Base-by-base conservation (phyloP, 805 yeast genomes). In the Wickerhamiella musiphila region DNA sequence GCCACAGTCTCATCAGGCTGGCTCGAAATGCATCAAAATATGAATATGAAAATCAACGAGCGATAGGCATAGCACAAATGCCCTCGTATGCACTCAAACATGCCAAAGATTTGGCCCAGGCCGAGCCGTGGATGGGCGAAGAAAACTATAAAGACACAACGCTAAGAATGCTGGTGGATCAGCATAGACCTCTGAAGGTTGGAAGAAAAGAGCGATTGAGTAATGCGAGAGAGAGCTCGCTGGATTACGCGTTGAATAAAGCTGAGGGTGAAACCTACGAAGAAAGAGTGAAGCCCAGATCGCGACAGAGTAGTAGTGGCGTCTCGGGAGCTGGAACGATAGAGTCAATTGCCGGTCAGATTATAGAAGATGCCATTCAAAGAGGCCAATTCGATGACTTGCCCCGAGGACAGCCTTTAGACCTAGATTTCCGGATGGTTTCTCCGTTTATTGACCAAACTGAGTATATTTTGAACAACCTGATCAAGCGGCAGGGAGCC, bases 391-490 rank as follows among this genome's bases (percentile, higher is more conserved):
- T 83, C 46, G 52, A 63, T 1, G 66, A 68, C 32, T 45, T 73
- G 4, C 65, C 69, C 0, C 61, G 93, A 36, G 93, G 93, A 0
- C 63, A 66, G 42, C 72, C 73, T 3, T 45, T 75, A 11, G 56
- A 57, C 4, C 43, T 42, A 15, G 26, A 30, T 20, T 24, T 24
- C 18, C 26, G 15, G 8, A 16, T 24, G 18, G 15, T 14, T 9
- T 68, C 57, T 49, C 75, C 70, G 28, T 75, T 61, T 52, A 59
- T 64, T 35, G 90, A 69, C 51, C 66, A 65, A 37, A 78, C 71
- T 33, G 92, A 75, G 43, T 79, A 73, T 49, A 79, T 81, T 48
- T 53, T 83, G 56, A 83, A 83, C 53, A 71, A 78, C 39, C 74
- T 83, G 28, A 54, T 83, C 33, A 45, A 53, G 33, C 65, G 68